Conservation (phyloP, 106 monocot species). For the Ottelia alismoides region DNA sequence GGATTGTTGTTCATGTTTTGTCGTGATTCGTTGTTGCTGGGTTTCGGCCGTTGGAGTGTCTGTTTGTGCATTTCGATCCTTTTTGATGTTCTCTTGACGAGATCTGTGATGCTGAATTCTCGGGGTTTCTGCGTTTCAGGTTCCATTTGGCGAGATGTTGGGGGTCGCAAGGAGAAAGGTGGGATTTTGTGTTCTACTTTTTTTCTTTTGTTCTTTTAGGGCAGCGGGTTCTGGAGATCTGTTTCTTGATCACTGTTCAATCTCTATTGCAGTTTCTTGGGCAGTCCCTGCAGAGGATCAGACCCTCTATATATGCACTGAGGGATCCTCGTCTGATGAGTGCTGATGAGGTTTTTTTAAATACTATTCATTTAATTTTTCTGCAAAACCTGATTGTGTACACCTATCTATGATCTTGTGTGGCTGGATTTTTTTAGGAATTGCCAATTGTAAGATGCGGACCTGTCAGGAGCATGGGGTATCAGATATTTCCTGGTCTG, state of each 20-base stretch:
- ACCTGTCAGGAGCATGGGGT: neutral
- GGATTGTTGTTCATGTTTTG: no score
- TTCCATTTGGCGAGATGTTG: conserved; percentile 6
- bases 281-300: conserved; percentile 7
- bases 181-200: neutral
- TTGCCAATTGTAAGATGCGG: neutral
- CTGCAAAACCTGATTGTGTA: neutral
- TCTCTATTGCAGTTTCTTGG: conserved; percentile 3
- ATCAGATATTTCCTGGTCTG: conserved; percentile 1
- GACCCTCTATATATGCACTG: conserved; percentile 1
- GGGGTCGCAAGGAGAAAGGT: conserved; percentile 16
- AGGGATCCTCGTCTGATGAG: neutral
- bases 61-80: no score
- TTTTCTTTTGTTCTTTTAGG: no score
- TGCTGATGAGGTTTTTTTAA: conserved; percentile 10
- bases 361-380: neutral
- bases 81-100: no score
- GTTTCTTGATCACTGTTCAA: neutral
- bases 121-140: no score
- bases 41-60: no score
- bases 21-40: no score
- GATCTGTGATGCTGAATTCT: no score
- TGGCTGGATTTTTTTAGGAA: neutral
- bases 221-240: no score
- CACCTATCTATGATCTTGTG: neutral